Percentiles rank a stretch among this genome's conserved stretches.
Evolutionary conservation across 805 yeast genomes (phyloP).

Genomic region (Komagataella ulmi): DNA sequence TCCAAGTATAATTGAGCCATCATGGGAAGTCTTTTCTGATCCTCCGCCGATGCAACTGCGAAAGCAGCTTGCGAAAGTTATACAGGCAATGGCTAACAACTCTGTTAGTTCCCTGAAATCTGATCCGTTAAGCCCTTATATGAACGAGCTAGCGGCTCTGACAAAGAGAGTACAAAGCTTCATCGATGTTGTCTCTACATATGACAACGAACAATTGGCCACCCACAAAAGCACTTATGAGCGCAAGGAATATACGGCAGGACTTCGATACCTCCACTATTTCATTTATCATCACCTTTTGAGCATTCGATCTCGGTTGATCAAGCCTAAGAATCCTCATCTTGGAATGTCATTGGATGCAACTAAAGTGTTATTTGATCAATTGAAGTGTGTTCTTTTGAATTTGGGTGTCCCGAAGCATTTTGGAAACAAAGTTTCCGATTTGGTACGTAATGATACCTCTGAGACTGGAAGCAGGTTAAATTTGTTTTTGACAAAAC

Average conservation of each 20-base stretch:
- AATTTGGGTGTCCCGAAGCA: neutral
- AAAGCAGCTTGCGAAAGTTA: constrained; percentile 57
- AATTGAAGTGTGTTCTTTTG: neutral
- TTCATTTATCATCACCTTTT: neutral
- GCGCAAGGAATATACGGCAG: neutral
- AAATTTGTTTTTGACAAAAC: constrained; percentile 63
- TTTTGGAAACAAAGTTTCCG: constrained; percentile 39
- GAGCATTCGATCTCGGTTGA: neutral
- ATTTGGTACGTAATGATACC: constrained; percentile 32
- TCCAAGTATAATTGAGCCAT: constrained; percentile 88
- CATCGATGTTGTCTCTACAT: neutral
- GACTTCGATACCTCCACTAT: neutral
- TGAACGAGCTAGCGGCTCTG: neutral
- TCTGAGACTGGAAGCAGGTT: constrained; percentile 34
- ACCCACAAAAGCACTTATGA: neutral
- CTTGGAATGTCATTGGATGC: neutral
- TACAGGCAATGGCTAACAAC: constrained; percentile 83
- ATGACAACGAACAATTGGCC: neutral
- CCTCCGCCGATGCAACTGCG: neutral
- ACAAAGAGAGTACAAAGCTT: neutral
- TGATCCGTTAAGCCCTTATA: neutral
- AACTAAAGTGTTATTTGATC: neutral
- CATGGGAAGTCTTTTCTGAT: constrained; percentile 21
- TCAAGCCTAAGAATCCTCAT: neutral
- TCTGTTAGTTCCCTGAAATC: constrained; percentile 30